These are phyloP conservation scores for Mycena polygramma DNA, from an alignment of 768 basidiomycete genomes.

Conservation along the genomic window DNA sequence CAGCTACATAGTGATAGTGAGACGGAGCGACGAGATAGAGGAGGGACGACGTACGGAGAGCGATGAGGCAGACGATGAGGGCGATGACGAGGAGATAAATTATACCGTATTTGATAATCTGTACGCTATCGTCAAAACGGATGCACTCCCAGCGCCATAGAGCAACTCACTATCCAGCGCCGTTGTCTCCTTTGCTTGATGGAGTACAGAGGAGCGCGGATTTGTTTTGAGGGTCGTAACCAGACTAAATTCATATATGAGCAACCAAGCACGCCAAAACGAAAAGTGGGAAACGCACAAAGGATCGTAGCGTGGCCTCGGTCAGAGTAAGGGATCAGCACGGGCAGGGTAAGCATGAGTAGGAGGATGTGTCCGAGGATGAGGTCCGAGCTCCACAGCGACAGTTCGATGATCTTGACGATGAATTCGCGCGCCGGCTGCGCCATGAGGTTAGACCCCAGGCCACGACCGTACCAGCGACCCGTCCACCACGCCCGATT, in stretches of 20 bases:
- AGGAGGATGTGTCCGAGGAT: conserved; percentile 88
- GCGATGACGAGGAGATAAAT: conserved; percentile 79
- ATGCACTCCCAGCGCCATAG: conserved; percentile 10
- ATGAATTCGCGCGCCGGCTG: conserved; percentile 97
- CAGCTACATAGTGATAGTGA: conserved; percentile 56
- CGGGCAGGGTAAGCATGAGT: conserved; percentile 91
- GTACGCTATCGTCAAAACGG: conserved; percentile 6
- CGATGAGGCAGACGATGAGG: conserved; percentile 82
- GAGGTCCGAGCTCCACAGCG: conserved; percentile 95
- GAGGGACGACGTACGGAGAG: conserved; percentile 69
- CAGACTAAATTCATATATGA: conserved; percentile 74
- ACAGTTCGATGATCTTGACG: conserved; percentile 97
- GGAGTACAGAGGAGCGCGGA: conserved; percentile 91
- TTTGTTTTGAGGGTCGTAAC: conserved; percentile 95
- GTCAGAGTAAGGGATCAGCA: conserved; percentile 93
- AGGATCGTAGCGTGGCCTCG: conserved; percentile 91
- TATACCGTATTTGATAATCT: conserved; percentile 89
- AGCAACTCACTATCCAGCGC: conserved; percentile 82
- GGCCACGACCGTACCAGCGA: conserved; percentile 94
- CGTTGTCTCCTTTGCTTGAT: conserved; percentile 92
- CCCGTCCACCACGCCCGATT: conserved; percentile 99
- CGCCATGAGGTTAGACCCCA: conserved; percentile 92
- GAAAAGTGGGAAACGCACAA: conserved; percentile 66
- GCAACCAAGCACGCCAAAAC: conserved; percentile 21
- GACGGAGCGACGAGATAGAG: conserved; percentile 3